Evolutionary conservation across 2,329 filamentous ascomycete species (phyloP).

Genomic region (Aureobasidium sp.): DNA sequence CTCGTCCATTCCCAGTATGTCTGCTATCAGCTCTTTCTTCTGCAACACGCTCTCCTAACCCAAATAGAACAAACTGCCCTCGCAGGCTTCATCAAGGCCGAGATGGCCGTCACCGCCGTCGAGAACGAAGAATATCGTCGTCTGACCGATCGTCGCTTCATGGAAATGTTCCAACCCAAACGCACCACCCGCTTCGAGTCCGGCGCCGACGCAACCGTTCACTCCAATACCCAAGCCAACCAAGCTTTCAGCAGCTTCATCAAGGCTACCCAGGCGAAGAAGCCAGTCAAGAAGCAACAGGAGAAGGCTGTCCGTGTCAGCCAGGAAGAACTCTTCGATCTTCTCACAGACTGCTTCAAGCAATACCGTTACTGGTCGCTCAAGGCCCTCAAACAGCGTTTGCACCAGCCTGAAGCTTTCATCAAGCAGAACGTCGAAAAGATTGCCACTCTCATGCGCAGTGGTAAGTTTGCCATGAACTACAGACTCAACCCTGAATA

Average conservation of each 20-base stretch:
- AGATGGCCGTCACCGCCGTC: slow-evolving; percentile 69
- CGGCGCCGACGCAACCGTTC: slow-evolving; percentile 32
- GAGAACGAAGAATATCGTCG: slow-evolving; percentile 62
- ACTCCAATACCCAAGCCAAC: slow-evolving; percentile 28
- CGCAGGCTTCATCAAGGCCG: slow-evolving; percentile 64
- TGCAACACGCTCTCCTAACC: background rate
- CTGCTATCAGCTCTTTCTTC: background rate
- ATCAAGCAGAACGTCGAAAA: slow-evolving; percentile 77
- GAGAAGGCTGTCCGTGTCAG: slow-evolving; percentile 88
- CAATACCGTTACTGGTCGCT: slow-evolving; percentile 91
- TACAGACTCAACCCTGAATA: slow-evolving; percentile 75
- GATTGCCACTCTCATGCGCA: slow-evolving; percentile 74
- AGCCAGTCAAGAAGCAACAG: slow-evolving; percentile 45
- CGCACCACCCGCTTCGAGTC: slow-evolving; percentile 43
- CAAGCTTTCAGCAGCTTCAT: slow-evolving; percentile 30
- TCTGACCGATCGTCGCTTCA: slow-evolving; percentile 49
- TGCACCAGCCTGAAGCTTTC: slow-evolving; percentile 88
- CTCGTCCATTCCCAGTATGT: slow-evolving; percentile 19
- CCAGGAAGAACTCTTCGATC: slow-evolving; percentile 78
- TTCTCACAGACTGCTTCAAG: slow-evolving; percentile 75
- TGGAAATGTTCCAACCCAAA: slow-evolving; percentile 35
- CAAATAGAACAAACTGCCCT: slow-evolving; percentile 67
- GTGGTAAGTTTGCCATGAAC: slow-evolving; percentile 74
- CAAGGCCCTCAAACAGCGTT: slow-evolving; percentile 67
- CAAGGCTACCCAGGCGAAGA: slow-evolving; percentile 24